Conservation (phyloP, 1,284 basidiomycete species). For the Albatrellus sp. region DNA sequence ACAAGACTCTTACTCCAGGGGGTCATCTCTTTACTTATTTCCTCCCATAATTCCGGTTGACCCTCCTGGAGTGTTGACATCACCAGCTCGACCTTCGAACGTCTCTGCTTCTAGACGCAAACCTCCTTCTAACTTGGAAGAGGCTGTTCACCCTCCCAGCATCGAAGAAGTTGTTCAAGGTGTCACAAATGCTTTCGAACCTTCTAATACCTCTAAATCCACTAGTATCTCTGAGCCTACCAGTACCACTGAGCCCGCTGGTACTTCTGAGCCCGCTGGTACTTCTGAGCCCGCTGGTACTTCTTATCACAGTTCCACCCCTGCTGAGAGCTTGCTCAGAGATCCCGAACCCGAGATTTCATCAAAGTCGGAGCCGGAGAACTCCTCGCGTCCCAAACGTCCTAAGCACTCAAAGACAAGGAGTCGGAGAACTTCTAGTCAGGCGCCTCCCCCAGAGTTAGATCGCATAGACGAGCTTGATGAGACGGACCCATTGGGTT, state of each 20-base stretch:
- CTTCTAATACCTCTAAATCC: no score
- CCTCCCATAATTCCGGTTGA: no score
- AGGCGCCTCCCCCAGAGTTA: slow-evolving; percentile 27
- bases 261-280: neutral
- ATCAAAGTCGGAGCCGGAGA: no score
- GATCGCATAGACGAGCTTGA: slow-evolving; percentile 68
- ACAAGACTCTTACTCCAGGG: no score
- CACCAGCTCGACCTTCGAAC: neutral
- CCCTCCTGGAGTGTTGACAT: no score
- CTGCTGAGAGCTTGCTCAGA: no score
- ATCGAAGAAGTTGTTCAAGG: slow-evolving; percentile 1
- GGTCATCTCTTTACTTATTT: no score
- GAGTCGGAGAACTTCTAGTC: slow-evolving; percentile 7
- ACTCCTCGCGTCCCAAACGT: slow-evolving; percentile 11
- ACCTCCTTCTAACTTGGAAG: slow-evolving; percentile 2
- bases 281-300: neutral
- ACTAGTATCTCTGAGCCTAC: no score
- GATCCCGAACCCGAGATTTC: no score
- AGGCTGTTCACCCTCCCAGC: neutral
- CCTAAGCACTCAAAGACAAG: slow-evolving; percentile 1
- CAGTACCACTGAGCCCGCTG: no score
- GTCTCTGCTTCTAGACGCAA: neutral
- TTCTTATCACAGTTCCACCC: no score
- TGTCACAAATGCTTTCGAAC: neutral
- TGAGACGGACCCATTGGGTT: slow-evolving; percentile 53